Percentiles rank a stretch among this genome's conserved stretches.
Evolutionary conservation across 352 stramenopile species (phyloP).

Genomic region (Globisporangium nodosum): DNA sequence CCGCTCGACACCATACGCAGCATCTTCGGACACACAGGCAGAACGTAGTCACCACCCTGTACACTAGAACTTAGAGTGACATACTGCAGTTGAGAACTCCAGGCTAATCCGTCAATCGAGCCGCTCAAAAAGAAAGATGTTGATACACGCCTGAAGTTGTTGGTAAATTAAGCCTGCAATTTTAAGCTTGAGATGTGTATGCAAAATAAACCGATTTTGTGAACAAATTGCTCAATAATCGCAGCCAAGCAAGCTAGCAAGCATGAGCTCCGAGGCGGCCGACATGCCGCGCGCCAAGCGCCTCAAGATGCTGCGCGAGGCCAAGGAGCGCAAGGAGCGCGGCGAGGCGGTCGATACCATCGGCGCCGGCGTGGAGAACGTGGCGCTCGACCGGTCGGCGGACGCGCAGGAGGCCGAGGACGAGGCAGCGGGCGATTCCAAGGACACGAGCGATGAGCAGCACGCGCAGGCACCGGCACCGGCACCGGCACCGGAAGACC

Average conservation of each 20-base stretch:
- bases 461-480: not conserved
- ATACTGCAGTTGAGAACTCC: no score
- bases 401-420: constrained; percentile 4
- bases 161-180: no score
- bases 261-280: constrained; percentile 36
- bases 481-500: not conserved
- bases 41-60: no score
- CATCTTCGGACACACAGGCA: no score
- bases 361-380: constrained; percentile 6
- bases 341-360: constrained; percentile 19
- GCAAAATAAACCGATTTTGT: no score
- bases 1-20: no score
- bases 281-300: constrained; percentile 77
- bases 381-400: constrained; percentile 8
- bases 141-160: no score
- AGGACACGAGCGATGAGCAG: not conserved
- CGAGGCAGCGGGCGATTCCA: not conserved
- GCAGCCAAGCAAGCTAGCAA: not conserved
- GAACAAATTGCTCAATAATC: not conserved
- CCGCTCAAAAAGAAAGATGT: no score
- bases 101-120: no score
- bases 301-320: constrained; percentile 78
- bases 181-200: no score
- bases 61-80: no score
- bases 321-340: constrained; percentile 70